A percentile compares a stretch with the other conserved stretches of the same genome.
Evolutionary conservation across 2,329 filamentous ascomycete species (phyloP).

Genomic region (Xylariaceae sp.): DNA sequence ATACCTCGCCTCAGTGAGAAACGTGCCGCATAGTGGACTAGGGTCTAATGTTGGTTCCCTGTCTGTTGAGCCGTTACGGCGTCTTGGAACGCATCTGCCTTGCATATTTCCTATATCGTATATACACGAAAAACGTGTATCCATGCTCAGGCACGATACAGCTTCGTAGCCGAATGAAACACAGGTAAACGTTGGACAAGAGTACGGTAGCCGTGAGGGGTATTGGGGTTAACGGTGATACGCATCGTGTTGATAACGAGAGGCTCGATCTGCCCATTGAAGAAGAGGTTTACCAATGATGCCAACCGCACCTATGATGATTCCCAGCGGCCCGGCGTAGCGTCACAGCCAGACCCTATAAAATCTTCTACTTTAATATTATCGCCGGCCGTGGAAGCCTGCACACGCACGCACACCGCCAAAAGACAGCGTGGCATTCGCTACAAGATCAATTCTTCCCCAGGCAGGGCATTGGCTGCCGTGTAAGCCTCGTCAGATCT

Average conservation of each 20-base stretch:
- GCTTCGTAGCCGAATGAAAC: constrained; percentile 29
- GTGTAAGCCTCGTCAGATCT: constrained; percentile 8
- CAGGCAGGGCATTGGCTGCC: constrained; percentile 4
- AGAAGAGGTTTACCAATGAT: constrained; percentile 31
- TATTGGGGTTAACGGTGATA: constrained; percentile 26
- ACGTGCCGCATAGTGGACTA: constrained; percentile 6
- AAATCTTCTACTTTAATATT: constrained; percentile 1
- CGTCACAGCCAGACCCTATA: constrained; percentile 22
- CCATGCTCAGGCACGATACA: constrained; percentile 23
- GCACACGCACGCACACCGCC: constrained; percentile 26
- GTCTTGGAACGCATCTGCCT: constrained; percentile 15
- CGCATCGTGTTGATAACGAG: constrained; percentile 26
- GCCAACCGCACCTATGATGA: constrained; percentile 19
- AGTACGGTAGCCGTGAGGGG: constrained; percentile 32
- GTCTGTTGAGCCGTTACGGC: constrained; percentile 19
- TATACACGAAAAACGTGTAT: constrained; percentile 19
- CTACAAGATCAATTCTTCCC: constrained; percentile 22
- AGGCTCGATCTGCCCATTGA: constrained; percentile 35
- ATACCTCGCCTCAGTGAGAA: constrained; percentile 8
- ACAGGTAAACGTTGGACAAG: constrained; percentile 2
- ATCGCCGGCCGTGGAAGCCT: constrained; percentile 27
- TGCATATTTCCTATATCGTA: constrained; percentile 23
- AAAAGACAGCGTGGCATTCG: constrained; percentile 26
- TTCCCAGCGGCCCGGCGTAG: constrained; percentile 32
- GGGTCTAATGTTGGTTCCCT: constrained; percentile 12